These are phyloP conservation scores for Erythrophleum fordii DNA, from an alignment of 306 rosid species.

Conservation along the genomic window DNA sequence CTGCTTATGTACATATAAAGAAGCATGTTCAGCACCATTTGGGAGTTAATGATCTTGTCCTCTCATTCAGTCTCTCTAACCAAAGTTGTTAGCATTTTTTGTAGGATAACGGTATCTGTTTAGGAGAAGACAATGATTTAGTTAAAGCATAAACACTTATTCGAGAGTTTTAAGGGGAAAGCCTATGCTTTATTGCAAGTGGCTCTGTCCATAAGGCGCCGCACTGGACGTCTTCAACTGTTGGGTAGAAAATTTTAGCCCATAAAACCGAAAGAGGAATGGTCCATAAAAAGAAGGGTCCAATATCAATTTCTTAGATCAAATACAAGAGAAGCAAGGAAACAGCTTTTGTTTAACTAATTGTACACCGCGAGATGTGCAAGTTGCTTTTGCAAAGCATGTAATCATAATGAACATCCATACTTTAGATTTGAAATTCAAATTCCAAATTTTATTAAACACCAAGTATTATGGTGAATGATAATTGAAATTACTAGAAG, in stretches of 20 bases:
- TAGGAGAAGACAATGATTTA: not conserved
- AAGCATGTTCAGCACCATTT: not conserved
- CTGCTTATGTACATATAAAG: not conserved
- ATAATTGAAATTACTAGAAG: not conserved
- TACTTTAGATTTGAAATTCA: not conserved
- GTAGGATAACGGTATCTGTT: not conserved
- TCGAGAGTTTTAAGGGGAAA: not conserved
- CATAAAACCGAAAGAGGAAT: not conserved
- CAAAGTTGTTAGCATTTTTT: not conserved
- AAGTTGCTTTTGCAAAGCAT: not conserved
- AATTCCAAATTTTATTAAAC: not conserved
- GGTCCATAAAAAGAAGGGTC: not conserved
- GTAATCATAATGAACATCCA: not conserved
- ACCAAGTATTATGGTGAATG: not conserved
- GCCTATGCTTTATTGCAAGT: not conserved
- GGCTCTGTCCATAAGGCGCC: not conserved
- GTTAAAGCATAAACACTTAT: not conserved
- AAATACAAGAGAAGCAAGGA: not conserved
- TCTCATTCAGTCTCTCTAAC: not conserved
- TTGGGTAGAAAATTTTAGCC: not conserved
- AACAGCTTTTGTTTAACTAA: not conserved
- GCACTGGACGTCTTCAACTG: not conserved
- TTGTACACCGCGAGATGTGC: not conserved
- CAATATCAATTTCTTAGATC: not conserved
- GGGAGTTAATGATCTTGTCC: slow-evolving; percentile 1